Evolutionary conservation across 2,329 filamentous ascomycete genomes (phyloP).

Genomic region (Arthrobotrys sinensis): DNA sequence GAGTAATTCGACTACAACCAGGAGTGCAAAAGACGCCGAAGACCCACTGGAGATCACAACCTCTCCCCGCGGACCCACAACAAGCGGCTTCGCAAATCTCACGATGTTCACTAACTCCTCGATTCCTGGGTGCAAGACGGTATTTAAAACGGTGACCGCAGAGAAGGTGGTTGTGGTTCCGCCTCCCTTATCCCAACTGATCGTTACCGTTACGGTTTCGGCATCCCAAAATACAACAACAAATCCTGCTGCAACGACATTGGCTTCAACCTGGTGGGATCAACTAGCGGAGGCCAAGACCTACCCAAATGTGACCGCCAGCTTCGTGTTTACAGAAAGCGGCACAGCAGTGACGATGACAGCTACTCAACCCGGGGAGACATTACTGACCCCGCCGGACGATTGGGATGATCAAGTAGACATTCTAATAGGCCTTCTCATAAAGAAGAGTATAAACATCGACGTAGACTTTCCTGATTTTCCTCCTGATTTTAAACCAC

Average conservation of each 20-base stretch:
- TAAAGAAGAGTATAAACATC: no score
- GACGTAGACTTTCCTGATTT: no score
- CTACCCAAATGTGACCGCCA: neutral
- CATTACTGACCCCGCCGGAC: neutral
- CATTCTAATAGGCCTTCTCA: neutral
- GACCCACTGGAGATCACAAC: no score
- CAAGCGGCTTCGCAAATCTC: no score
- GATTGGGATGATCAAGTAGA: neutral
- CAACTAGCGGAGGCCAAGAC: neutral
- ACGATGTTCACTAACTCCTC: no score
- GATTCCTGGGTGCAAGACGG: neutral
- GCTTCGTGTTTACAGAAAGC: neutral
- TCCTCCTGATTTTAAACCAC: no score
- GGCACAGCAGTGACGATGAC: neutral
- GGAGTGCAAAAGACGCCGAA: no score
- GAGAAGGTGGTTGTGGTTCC: neutral
- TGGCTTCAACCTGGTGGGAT: neutral
- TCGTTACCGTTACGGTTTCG: no score
- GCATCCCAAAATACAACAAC: no score
- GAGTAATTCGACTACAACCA: no score
- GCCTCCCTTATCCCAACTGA: neutral
- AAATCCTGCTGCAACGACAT: neutral
- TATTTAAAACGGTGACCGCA: neutral
- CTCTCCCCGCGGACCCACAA: no score
- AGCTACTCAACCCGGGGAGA: neutral